Percentiles rank a stretch among this genome's conserved stretches.
Conservation (phyloP, 495 filamentous ascomycete species). For the Penicillium atrosanguineum region DNA sequence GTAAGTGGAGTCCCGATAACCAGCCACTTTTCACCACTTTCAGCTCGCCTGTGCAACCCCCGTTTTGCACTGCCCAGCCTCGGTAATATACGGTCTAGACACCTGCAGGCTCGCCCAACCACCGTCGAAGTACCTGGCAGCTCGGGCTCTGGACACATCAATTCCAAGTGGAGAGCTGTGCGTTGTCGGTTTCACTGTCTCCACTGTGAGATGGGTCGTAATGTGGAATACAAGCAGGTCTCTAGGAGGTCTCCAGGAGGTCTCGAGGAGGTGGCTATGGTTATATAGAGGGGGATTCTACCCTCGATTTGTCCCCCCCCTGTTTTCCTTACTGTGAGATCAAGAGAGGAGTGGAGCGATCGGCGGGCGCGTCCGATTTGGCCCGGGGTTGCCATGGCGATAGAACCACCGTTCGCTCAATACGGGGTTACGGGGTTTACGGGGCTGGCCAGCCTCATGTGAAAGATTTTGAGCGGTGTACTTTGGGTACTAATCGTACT, state of each 20-base stretch:
- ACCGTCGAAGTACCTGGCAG: too few species aligned
- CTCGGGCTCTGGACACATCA: neutral
- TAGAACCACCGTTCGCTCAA: neutral
- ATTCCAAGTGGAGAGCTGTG: slow-evolving; percentile 1
- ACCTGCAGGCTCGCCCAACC: slow-evolving; percentile 12
- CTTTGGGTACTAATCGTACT: neutral
- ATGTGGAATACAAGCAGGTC: neutral
- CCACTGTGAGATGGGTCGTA: neutral
- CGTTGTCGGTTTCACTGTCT: neutral
- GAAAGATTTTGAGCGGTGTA: neutral
- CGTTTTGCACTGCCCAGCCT: slow-evolving; percentile 7
- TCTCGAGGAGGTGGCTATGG: too few species aligned
- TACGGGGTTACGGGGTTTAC: slow-evolving; percentile 8
- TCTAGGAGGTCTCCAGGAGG: too few species aligned
- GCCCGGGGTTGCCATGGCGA: slow-evolving; percentile 11
- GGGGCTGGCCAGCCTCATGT: slow-evolving; percentile 13
- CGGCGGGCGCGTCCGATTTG: slow-evolving; percentile 13
- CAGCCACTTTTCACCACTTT: slow-evolving; percentile 3
- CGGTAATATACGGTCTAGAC: slow-evolving; percentile 20
- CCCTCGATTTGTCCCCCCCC: neutral
- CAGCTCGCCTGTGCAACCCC: slow-evolving; percentile 7
- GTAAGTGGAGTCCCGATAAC: neutral
- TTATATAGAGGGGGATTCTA: neutral
- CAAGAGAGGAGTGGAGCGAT: slow-evolving; percentile 6
- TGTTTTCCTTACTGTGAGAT: neutral